Conservation (phyloP, 2,329 filamentous ascomycete species). For the Pseudogymnoascus sp. region DNA sequence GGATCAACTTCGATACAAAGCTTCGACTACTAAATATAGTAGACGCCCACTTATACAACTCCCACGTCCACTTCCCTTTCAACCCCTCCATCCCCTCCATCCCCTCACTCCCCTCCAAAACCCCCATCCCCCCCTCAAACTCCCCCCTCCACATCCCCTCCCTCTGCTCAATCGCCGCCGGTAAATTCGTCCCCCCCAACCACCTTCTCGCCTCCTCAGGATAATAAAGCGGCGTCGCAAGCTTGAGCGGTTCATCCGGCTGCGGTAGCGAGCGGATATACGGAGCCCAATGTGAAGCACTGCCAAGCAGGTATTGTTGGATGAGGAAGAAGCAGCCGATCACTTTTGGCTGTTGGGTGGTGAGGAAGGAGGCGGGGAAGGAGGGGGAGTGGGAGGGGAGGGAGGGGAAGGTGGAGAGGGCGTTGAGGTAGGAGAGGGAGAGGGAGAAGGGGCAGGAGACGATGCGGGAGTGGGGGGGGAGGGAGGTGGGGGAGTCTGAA, state of each 20-base stretch:
- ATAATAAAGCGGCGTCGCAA: conserved; percentile 57
- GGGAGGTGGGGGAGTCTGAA: background rate
- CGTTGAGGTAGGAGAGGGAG: conserved; percentile 51
- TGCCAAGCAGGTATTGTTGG: conserved; percentile 53
- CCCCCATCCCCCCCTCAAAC: conserved; percentile 18
- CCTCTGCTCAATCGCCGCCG: conserved; percentile 20
- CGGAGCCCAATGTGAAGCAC: conserved; percentile 55
- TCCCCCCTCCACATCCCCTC: conserved; percentile 21
- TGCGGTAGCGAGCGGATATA: conserved; percentile 60
- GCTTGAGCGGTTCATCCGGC: conserved; percentile 40
- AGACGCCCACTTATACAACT: conserved; percentile 55
- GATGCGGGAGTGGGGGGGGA: conserved; percentile 26
- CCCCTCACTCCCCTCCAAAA: conserved; percentile 10
- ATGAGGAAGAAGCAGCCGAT: conserved; percentile 60
- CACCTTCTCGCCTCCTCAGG: conserved; percentile 48
- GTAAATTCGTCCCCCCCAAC: conserved; percentile 30
- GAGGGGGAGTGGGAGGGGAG: conserved; percentile 16
- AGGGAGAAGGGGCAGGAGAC: conserved; percentile 44
- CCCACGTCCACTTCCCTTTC: conserved; percentile 19
- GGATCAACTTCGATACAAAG: conserved; percentile 50
- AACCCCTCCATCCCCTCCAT: background rate
- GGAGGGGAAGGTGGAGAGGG: conserved; percentile 31
- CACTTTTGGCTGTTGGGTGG: conserved; percentile 45
- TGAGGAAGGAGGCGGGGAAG: conserved; percentile 45
- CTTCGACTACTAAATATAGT: conserved; percentile 57